Conservation (phyloP, 2,329 filamentous ascomycete species). For the Colletotrichum melonis region DNA sequence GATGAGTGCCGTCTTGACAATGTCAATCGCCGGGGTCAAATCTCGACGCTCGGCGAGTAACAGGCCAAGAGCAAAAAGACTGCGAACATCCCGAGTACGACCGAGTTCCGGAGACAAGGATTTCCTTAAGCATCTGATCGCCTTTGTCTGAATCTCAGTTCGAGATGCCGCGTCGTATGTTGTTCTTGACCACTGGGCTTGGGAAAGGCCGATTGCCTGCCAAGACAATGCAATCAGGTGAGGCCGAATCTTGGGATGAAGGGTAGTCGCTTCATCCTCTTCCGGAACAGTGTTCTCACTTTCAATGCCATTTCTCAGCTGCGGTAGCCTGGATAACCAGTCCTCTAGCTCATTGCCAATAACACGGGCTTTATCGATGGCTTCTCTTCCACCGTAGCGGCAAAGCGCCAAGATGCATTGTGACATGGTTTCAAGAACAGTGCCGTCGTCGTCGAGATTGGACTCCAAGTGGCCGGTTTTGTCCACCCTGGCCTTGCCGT, state of each 20-base stretch:
- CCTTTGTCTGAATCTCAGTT: constrained; percentile 79
- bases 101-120: constrained; percentile 76
- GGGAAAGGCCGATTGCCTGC: constrained; percentile 85
- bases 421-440: constrained; percentile 80
- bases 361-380: constrained; percentile 82
- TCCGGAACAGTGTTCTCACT: constrained; percentile 45
- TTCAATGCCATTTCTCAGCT: constrained; percentile 43
- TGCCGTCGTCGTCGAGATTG: constrained; percentile 82
- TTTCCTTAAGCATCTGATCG: constrained; percentile 79
- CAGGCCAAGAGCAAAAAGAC: constrained; percentile 83
- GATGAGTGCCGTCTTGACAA: constrained; percentile 81
- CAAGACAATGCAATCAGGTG: constrained; percentile 77
- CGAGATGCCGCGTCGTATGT: constrained; percentile 81
- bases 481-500: constrained; percentile 84
- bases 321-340: constrained; percentile 74
- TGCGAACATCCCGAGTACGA: constrained; percentile 76
- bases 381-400: constrained; percentile 79
- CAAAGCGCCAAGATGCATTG: constrained; percentile 85
- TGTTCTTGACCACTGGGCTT: constrained; percentile 87
- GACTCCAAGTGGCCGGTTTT: constrained; percentile 79
- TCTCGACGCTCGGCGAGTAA: constrained; percentile 90
- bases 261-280: constrained; percentile 45
- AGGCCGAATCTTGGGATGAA: constrained; percentile 63
- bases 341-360: constrained; percentile 78
- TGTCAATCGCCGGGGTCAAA: constrained; percentile 81